phyloP scores from a whole-genome alignment of 2,329 filamentous ascomycete genomes.

The Teratosphaeria epicoccoides region DNA sequence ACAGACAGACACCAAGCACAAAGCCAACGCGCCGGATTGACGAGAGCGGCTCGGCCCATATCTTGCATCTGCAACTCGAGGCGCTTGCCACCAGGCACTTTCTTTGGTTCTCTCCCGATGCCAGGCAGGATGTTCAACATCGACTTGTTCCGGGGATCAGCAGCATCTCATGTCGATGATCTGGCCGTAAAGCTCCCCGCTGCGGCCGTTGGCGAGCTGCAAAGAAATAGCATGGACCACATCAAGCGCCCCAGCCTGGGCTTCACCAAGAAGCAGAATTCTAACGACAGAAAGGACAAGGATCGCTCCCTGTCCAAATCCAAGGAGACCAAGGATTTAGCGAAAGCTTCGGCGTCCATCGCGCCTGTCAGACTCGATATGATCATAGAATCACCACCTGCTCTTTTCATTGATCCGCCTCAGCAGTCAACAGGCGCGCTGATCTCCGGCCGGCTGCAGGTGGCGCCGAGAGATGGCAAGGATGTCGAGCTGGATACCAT shows the following conservation, averaged over 20 bases:
- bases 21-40: neutral
- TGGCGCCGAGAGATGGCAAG: constrained; percentile 55
- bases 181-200: constrained; percentile 9
- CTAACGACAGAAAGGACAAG: constrained; percentile 11
- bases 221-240: constrained; percentile 26
- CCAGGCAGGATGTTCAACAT: constrained; percentile 24
- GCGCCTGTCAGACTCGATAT: constrained; percentile 46
- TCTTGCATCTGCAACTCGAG: neutral
- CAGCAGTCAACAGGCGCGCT: constrained; percentile 71
- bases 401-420: constrained; percentile 69
- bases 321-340: constrained; percentile 14
- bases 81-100: neutral
- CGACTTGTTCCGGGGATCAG: constrained; percentile 15
- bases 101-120: constrained; percentile 14
- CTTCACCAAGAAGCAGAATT: constrained; percentile 11
- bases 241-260: constrained; percentile 22
- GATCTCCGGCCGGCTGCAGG: constrained; percentile 69
- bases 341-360: constrained; percentile 8
- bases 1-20: neutral
- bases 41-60: constrained; percentile 2
- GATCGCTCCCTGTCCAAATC: constrained; percentile 21
- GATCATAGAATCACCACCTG: constrained; percentile 72
- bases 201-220: constrained; percentile 8
- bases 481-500: constrained; percentile 60
- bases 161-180: constrained; percentile 5